Evolutionary conservation across 257 asterid species (phyloP), one percentile per base, ranked within the genome.

Genomic region (Solanum dulcamara): DNA sequence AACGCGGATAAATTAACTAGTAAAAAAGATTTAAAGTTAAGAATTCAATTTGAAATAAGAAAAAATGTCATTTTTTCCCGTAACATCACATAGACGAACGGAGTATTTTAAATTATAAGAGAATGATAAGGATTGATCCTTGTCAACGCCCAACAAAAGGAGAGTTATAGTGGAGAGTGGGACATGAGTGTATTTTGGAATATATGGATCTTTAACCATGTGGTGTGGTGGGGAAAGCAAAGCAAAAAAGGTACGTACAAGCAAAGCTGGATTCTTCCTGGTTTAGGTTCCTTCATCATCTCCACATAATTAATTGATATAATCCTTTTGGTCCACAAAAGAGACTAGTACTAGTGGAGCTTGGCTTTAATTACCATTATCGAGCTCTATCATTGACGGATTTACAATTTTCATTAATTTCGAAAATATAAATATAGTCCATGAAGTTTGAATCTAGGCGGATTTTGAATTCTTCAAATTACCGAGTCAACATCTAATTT

Each of bases 371-470:
- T 6, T 74, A 24, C 7, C 22, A 72, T 72, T 6, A 38, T 11
- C 3, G 0, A 53, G 0, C 2, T 11, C 1, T 53, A 53, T 18
- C 3, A 18, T 18, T 0, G 11, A 1, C 0, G 7, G 12, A 55
- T 7, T 55, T 1, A 8, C 0, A 55, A 22, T 55, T 55, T 55
- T 55, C 6, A 55, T 8, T 0, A 55, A 55, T 2, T 55, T 55
- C 0, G 0, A 55, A 55, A 55, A 20, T 3, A 20, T 20, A 20
- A 55, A 55, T 20, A 55, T 55, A 20, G 1, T 22, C 1, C 13
- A 55, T 22, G 1, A 4, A 53, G 0, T 22, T 55, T 1, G 2
- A 55, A 3, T 0, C 1, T 55, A 9, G 5, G 6, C 20, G 2
- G 3, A 3, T 8, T 55, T 22, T 55, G 6, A 55, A 22, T 9